These are phyloP conservation scores for Chaetoceros tenuissimus DNA, from an alignment of 108 stramenopile species.

Conservation along the genomic window DNA sequence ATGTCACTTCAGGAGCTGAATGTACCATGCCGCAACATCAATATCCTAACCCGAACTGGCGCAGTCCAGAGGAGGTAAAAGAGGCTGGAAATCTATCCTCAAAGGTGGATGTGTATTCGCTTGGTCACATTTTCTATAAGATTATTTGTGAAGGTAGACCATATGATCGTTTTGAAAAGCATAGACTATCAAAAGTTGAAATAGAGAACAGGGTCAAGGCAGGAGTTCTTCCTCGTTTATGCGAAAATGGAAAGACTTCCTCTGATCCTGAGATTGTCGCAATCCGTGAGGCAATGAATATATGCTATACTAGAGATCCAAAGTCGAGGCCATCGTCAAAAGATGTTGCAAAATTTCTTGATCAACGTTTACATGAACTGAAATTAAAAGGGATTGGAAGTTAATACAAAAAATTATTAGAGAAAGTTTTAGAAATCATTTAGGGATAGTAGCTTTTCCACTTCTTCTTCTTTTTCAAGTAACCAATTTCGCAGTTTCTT, in stretches of 20 bases:
- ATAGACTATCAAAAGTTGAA: constrained; percentile 37
- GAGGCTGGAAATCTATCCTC: constrained; percentile 48
- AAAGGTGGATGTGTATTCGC: constrained; percentile 67
- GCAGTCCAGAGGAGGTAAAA: constrained; percentile 69
- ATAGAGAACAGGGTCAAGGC: constrained; percentile 33
- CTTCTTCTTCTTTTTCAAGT: too few relatives aligned
- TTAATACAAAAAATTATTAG: background rate
- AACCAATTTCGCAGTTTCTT: too few relatives aligned
- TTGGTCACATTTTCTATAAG: constrained; percentile 74
- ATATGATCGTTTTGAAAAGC: constrained; percentile 63
- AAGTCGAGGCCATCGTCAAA: constrained; percentile 39
- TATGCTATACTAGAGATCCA: constrained; percentile 52
- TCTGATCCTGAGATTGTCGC: constrained; percentile 40
- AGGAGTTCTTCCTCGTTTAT: constrained; percentile 46
- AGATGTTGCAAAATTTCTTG: constrained; percentile 35
- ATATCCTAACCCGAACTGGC: constrained; percentile 68
- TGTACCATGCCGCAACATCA: constrained; percentile 56
- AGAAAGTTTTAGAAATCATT: too few relatives aligned
- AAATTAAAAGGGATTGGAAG: too few relatives aligned
- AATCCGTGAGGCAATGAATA: constrained; percentile 59
- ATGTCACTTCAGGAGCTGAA: constrained; percentile 38
- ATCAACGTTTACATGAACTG: constrained; percentile 24
- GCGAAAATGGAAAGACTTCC: constrained; percentile 30
- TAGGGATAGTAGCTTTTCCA: too few relatives aligned
- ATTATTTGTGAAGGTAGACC: constrained; percentile 67